Conservation (phyloP, 2,329 filamentous ascomycete species). For the Microascus cirrosus region DNA sequence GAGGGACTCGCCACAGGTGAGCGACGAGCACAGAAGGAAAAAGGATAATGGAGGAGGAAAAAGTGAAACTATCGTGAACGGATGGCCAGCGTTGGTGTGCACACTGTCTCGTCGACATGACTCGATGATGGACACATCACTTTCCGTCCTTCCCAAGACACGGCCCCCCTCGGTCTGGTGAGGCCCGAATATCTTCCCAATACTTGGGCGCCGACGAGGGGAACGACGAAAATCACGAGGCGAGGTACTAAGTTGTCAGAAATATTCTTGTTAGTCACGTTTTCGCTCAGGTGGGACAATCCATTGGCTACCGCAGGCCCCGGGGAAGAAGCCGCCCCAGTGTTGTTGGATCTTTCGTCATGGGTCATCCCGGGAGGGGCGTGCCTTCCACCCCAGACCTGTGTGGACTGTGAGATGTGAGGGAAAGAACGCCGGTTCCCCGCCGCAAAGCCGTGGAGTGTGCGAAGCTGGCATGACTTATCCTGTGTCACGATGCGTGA, state of each 20-base stretch:
- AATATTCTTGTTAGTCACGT: background rate
- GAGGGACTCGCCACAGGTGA: background rate
- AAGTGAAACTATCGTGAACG: background rate
- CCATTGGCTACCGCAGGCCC: background rate
- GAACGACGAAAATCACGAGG: background rate
- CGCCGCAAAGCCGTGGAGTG: background rate
- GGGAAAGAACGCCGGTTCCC: background rate
- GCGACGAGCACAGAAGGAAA: background rate
- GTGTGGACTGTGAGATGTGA: background rate
- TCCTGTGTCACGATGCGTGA: background rate
- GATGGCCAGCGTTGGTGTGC: background rate
- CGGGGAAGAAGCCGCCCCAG: background rate
- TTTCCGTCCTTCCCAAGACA: background rate
- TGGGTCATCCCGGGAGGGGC: background rate
- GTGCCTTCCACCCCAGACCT: background rate
- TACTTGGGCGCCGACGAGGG: background rate
- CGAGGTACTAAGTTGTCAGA: background rate
- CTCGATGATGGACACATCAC: background rate
- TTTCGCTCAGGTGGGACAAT: background rate
- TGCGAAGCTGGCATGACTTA: background rate
- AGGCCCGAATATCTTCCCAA: background rate
- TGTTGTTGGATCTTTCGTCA: background rate
- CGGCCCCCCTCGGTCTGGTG: background rate
- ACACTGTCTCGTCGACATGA: background rate
- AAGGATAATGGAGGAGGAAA: background rate